Conservation (phyloP, 2,329 filamentous ascomycete genomes). For the Claviceps monticola region DNA sequence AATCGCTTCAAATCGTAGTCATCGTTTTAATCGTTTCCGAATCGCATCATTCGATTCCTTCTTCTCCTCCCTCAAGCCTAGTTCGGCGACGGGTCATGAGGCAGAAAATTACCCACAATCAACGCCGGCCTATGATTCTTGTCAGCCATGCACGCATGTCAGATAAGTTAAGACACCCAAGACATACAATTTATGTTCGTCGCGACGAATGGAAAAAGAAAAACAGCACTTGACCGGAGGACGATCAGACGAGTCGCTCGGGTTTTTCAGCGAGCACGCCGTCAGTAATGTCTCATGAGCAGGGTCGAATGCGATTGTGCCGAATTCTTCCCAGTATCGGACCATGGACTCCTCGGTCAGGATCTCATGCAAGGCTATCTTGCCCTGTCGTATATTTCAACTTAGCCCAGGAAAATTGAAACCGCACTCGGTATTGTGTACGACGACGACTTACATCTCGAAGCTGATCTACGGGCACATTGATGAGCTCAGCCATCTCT, state of each 20-base stretch:
- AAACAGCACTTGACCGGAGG: constrained; percentile 86
- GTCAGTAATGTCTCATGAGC: constrained; percentile 91
- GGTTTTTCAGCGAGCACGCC: constrained; percentile 80
- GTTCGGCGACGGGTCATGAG: constrained; percentile 48
- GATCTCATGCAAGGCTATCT: constrained; percentile 89
- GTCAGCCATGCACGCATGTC: not conserved
- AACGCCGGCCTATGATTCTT: constrained; percentile 57
- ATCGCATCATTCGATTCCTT: not conserved
- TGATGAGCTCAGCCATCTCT: constrained; percentile 94
- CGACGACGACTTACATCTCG: constrained; percentile 55
- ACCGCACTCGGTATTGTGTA: not conserved
- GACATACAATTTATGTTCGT: constrained; percentile 89
- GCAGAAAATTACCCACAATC: constrained; percentile 93
- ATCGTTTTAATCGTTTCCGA: no score
- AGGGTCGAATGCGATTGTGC: constrained; percentile 90
- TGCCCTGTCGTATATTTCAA: constrained; percentile 45
- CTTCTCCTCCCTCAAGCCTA: not conserved
- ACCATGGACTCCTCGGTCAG: constrained; percentile 90
- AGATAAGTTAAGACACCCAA: not conserved
- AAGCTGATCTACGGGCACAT: constrained; percentile 79
- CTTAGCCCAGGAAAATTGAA: not conserved
- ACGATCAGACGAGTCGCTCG: constrained; percentile 51
- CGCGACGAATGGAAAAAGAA: constrained; percentile 88
- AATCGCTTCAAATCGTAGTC: not conserved
- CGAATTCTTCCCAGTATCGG: constrained; percentile 98